A percentile compares a stretch with the other conserved stretches of the same genome.
phyloP scores from a whole-genome alignment of 108 stramenopile species.

The Skeletonema tropicum region DNA sequence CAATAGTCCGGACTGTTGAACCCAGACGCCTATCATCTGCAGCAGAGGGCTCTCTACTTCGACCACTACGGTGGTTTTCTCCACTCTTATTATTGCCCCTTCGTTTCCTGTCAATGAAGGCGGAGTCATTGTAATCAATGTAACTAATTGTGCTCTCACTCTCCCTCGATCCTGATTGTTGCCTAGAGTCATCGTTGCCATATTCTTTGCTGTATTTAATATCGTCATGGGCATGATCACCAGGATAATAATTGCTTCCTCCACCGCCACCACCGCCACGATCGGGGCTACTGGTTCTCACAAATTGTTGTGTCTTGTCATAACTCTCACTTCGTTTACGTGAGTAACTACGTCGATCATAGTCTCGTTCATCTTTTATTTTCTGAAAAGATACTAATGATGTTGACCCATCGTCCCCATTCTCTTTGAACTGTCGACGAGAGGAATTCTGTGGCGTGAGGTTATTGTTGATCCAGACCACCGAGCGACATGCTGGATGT shows the following conservation, averaged over 20 bases:
- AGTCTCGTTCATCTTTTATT: neutral
- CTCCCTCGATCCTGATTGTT: neutral
- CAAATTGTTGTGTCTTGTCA: neutral
- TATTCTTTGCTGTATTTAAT: neutral
- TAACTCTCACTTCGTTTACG: neutral
- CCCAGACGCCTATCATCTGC: neutral
- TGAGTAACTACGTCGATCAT: neutral
- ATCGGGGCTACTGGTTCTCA: neutral
- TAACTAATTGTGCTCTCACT: neutral
- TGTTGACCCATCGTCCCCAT: neutral
- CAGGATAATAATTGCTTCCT: neutral
- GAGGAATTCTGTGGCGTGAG: neutral
- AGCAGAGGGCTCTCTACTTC: neutral
- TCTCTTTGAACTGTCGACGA: neutral
- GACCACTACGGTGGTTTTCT: neutral
- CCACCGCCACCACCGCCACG: neutral
- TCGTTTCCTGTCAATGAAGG: neutral
- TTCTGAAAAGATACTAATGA: neutral
- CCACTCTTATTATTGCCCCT: neutral
- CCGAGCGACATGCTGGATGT: neutral
- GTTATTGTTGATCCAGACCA: neutral
- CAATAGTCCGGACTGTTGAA: neutral
- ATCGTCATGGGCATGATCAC: neutral
- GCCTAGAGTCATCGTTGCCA: neutral
- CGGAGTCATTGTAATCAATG: conserved; percentile 6